A percentile compares a stretch with the other conserved stretches of the same genome.
Conservation (phyloP, 1,284 basidiomycete species). For the Bondarzewia mesenterica region DNA sequence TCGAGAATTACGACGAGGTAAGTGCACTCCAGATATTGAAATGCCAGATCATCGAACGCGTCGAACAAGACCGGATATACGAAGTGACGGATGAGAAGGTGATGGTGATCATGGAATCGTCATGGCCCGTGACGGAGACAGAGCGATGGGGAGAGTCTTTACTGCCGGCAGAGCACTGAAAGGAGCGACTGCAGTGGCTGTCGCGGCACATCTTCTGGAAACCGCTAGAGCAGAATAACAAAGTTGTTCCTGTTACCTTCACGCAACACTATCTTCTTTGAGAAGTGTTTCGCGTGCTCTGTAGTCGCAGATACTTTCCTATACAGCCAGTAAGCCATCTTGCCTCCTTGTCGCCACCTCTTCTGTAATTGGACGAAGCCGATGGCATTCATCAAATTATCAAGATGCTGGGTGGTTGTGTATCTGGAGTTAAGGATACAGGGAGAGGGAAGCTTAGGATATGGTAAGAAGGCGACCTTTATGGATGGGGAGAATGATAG, state of each 20-base stretch:
- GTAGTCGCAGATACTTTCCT: conserved; percentile 26
- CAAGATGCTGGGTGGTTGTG: conserved; percentile 51
- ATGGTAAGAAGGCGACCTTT: not conserved
- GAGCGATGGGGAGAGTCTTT: too few relatives aligned
- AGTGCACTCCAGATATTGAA: not conserved
- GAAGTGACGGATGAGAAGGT: not conserved
- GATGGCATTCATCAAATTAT: conserved; percentile 47
- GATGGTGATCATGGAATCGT: not conserved
- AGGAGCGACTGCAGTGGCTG: not conserved
- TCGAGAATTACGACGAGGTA: not conserved
- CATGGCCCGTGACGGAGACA: not conserved
- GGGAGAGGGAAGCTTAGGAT: conserved; percentile 62
- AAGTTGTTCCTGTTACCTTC: conserved; percentile 79
- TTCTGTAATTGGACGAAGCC: conserved; percentile 58
- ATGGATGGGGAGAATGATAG: not conserved
- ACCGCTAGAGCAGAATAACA: conserved; percentile 39
- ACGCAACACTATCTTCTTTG: conserved; percentile 52
- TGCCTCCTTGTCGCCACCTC: conserved; percentile 58
- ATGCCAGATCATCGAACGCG: not conserved
- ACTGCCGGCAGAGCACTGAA: not conserved
- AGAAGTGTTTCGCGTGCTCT: conserved; percentile 23
- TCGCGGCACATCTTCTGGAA: not conserved
- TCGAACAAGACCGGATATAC: not conserved
- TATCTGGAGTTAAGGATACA: conserved; percentile 83
- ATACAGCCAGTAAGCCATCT: conserved; percentile 74